phyloP scores from a whole-genome alignment of 495 filamentous ascomycete species.

The Barbatosphaeria neglecta region DNA sequence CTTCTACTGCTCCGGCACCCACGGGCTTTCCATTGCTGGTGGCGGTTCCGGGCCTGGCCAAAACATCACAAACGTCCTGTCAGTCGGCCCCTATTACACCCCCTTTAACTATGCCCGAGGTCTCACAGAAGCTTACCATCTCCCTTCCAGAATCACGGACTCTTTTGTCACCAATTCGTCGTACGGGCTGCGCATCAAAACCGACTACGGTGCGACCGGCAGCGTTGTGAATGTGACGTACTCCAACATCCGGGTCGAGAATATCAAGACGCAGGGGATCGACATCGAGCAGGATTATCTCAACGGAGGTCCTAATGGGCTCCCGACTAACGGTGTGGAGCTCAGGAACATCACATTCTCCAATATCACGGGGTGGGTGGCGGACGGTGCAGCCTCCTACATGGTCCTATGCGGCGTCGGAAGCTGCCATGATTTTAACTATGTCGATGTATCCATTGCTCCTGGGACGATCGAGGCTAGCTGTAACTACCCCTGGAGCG shows the following conservation, averaged over 20 bases:
- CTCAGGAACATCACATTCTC: constrained; percentile 44
- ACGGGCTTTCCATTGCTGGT: constrained; percentile 53
- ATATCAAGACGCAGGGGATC: constrained; percentile 48
- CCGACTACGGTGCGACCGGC: constrained; percentile 44
- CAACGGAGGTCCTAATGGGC: constrained; percentile 40
- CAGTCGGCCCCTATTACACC: too few species aligned
- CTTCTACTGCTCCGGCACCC: constrained; percentile 40
- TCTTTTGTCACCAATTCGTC: constrained; percentile 35
- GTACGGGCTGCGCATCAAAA: constrained; percentile 52
- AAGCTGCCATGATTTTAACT: constrained; percentile 1
- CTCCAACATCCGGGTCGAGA: constrained; percentile 43
- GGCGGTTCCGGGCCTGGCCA: constrained; percentile 49
- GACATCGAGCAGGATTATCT: constrained; percentile 58
- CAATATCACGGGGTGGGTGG: constrained; percentile 30
- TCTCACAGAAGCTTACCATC: not conserved
- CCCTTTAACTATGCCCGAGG: constrained; percentile 35
- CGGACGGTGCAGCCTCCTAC: not conserved
- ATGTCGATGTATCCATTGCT: not conserved
- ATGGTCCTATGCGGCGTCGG: constrained; percentile 4
- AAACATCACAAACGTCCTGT: constrained; percentile 39
- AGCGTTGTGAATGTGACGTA: constrained; percentile 45
- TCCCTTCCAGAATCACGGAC: constrained; percentile 22
- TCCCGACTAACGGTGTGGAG: constrained; percentile 45
- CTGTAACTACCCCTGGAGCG: constrained; percentile 4
- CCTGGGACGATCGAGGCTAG: not conserved